Percentiles rank a stretch among this genome's conserved stretches.
These are phyloP conservation scores for Leucocoprinus sp. DNA, from an alignment of 768 basidiomycete genomes.

Conservation along the genomic window DNA sequence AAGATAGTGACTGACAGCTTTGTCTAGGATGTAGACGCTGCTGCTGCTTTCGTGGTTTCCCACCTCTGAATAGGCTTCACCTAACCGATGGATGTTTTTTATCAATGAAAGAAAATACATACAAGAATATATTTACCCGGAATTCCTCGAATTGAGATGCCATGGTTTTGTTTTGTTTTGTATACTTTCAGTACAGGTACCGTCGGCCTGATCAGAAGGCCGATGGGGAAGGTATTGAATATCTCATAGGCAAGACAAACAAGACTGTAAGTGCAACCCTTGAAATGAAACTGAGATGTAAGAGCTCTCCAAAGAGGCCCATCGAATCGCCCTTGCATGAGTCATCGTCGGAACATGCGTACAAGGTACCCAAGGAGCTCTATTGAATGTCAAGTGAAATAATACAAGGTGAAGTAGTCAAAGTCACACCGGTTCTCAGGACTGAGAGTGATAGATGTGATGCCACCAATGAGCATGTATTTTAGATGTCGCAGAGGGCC, in stretches of 20 bases:
- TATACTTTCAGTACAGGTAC: too few species aligned
- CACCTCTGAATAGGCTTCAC: background rate
- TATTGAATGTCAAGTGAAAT: background rate
- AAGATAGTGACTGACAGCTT: background rate
- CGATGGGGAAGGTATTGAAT: background rate
- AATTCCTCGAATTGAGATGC: background rate
- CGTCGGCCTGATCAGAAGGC: background rate
- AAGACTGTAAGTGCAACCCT: too few species aligned
- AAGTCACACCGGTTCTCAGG: background rate
- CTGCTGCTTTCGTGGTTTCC: slow-evolving; percentile 7
- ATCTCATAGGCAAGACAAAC: background rate
- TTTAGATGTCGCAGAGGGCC: background rate
- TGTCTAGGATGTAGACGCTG: background rate
- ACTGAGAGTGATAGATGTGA: background rate
- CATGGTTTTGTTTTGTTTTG: background rate
- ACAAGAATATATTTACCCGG: too few species aligned
- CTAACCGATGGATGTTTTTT: background rate
- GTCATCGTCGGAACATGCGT: background rate
- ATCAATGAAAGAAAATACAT: background rate
- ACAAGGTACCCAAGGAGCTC: background rate
- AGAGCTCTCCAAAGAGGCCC: background rate
- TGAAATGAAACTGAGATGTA: background rate
- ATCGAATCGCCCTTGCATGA: background rate
- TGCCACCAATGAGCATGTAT: background rate
- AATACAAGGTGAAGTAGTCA: background rate